Evolutionary conservation across 164 flowering plant genomes (phyloP), one percentile per base, ranked within the genome.

Genomic region (Kalanchoe fedtschenkoi): DNA sequence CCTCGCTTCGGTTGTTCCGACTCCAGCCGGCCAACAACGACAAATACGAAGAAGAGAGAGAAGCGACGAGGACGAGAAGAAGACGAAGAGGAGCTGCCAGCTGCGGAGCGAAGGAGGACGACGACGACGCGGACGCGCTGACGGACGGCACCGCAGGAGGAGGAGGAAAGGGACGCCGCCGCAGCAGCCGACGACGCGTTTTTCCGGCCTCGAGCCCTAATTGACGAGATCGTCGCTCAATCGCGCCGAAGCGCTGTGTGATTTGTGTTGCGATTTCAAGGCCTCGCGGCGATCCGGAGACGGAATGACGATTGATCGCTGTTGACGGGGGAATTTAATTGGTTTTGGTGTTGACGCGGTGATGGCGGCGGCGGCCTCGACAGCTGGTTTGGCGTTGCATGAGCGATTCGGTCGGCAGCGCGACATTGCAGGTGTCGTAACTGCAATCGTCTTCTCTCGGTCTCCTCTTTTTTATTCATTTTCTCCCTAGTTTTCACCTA

Each of bases 1-100:
- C 34, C 70, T 69, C 69, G 41, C 63, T 44, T 41, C 69, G 66
- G 47, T 28, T 68, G 47, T 28, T 68, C 57, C 22, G 62, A 32
- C 33, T 58, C 30, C 61, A 16, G 37, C 58, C 38, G 56, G 56
- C 56, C 56, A 51, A 26, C 30, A 1, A 24, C 56, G 17, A 47
- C 28, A 47, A 47, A 46, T 21, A 11, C 51, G 6, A 47, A 24
- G 28, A 17, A 51, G 21, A n/a, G 8, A 51, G 56, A 51, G 56
- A 51, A n/a, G n/a, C n/a, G n/a, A n/a, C n/a, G n/a, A n/a, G n/a
- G n/a, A n/a, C n/a, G 55, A 51, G 56, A 51, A 47, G 9, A n/a
- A n/a, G n/a, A n/a, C n/a, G n/a, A n/a, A n/a, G n/a, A n/a, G n/a
- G n/a, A 26, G 56, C 32, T 51, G 56, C 15, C 32, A 51, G 56